Base-by-base conservation (phyloP, 371 early-diverging fungal genomes). In the Amoeboaphelidium protococcarum region DNA sequence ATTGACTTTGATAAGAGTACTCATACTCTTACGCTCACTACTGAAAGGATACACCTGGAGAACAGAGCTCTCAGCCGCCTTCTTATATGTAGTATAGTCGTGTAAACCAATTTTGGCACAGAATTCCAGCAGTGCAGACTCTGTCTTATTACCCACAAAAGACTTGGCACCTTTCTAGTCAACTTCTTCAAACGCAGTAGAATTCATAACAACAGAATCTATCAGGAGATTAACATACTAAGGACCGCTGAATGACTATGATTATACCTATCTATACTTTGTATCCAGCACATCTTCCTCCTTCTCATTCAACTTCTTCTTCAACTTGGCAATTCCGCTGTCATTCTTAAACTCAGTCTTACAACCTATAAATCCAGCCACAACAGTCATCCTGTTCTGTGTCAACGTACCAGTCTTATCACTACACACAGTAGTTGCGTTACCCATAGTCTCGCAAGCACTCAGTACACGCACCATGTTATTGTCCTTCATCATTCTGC, bases 351-450 rank as follows among this genome's bases (percentile, higher is more conserved):
- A n/a, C 19, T 45, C 10, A 41, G 27, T 21, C 21, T 23, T 27
- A 3, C 25, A 27, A 19, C 52, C 57, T 25, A 62, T 23, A 25
- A 44, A 41, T 1, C 58, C 53, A 49, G 74, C 68, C 12, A 82
- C 85, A 2, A 90, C 84, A 1, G 86, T 83, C 92, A 95, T 91
- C 47, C 68, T 70, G 71, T 95, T 95, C 60, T 82, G 78, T 0
- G 92, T 92, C 48, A 92, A 64, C 1, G 92, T 92, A 26, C 92
- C 96, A 2, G 92, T 92, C 67, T 92, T 92, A 66, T 95, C 94
- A 0, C 85, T 78, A 65, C 94, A 92, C 31, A 95, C 82, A 13
- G 85, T 82, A 20, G 92, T 95, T 26, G 89, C 88, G 50, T 80
- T 80, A 42, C 92, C 91, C 91, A 91, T 92, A 41, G 89, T 91